A percentile compares a stretch with the other conserved stretches of the same genome.
Evolutionary conservation across 441 rosid species (phyloP).

Genomic region (Brassica hybrid): DNA sequence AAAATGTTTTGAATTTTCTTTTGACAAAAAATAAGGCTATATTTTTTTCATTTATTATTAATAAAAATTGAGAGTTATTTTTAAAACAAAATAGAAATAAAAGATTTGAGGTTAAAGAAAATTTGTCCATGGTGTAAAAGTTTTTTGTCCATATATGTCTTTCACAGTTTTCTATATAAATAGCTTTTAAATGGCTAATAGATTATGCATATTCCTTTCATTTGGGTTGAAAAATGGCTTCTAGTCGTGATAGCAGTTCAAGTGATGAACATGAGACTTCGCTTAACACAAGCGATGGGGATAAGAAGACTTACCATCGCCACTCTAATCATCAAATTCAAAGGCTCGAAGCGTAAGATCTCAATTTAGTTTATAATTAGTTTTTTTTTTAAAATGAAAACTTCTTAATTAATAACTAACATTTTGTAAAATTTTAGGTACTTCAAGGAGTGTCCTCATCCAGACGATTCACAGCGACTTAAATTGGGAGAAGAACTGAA

Average conservation of each 20-base stretch:
- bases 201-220: background rate
- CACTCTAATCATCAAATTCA: constrained; percentile 53
- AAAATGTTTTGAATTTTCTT: background rate
- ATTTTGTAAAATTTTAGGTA: constrained; percentile 46
- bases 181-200: background rate
- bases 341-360: constrained; percentile 60
- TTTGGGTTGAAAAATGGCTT: constrained; percentile 14
- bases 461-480: constrained; percentile 62
- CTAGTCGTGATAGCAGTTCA: constrained; percentile 43
- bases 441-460: constrained; percentile 74
- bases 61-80: background rate
- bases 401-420: constrained; percentile 24
- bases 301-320: constrained; percentile 48
- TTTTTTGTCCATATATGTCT: constrained; percentile 1
- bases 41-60: background rate
- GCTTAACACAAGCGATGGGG: constrained; percentile 31
- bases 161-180: constrained; percentile 10
- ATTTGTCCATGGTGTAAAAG: no score
- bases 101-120: background rate
- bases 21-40: no score
- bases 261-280: constrained; percentile 51
- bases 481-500: constrained; percentile 58
- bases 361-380: background rate
- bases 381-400: constrained; percentile 33
- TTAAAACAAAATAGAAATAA: background rate